phyloP scores from a whole-genome alignment of 2,329 filamentous ascomycete species.

The Pseudofabraea citricarpa region DNA sequence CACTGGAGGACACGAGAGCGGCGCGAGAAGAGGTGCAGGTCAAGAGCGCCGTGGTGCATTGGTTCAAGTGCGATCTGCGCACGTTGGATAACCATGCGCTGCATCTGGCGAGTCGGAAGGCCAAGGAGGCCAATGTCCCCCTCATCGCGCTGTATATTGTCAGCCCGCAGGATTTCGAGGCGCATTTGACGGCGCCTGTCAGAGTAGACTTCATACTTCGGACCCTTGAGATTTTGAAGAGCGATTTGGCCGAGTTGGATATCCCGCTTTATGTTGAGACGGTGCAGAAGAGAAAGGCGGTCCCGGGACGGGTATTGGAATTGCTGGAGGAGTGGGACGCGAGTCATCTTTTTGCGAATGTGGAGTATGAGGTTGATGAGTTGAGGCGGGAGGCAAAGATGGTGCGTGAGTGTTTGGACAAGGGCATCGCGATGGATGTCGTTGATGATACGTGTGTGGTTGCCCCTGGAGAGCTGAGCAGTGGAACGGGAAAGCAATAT shows the following conservation, averaged over 20 bases:
- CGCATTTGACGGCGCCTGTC: slow-evolving; percentile 68
- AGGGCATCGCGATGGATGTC: slow-evolving; percentile 64
- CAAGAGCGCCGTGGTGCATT: slow-evolving; percentile 70
- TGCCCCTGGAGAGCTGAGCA: slow-evolving; percentile 62
- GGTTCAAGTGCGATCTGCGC: slow-evolving; percentile 84
- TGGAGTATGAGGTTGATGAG: slow-evolving; percentile 92
- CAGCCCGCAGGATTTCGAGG: slow-evolving; percentile 79
- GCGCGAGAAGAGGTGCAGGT: slow-evolving; percentile 46
- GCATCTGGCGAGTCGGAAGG: slow-evolving; percentile 59
- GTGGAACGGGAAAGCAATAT: slow-evolving; percentile 71
- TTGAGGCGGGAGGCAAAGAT: slow-evolving; percentile 69
- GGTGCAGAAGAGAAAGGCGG: slow-evolving; percentile 56
- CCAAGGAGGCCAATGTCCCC: slow-evolving; percentile 63
- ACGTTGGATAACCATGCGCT: slow-evolving; percentile 69
- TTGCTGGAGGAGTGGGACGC: slow-evolving; percentile 68
- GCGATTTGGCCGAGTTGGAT: slow-evolving; percentile 63
- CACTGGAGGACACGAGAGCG: slow-evolving; percentile 55
- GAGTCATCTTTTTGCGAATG: slow-evolving; percentile 73
- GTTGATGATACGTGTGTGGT: slow-evolving; percentile 82
- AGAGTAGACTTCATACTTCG: slow-evolving; percentile 80
- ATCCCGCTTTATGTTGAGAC: slow-evolving; percentile 77
- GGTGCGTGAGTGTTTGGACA: slow-evolving; percentile 53
- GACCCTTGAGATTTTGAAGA: slow-evolving; percentile 59
- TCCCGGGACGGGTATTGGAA: slow-evolving; percentile 58
- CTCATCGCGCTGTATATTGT: slow-evolving; percentile 74